Percentiles rank a stretch among this genome's conserved stretches.
Evolutionary conservation across 2,329 filamentous ascomycete genomes (phyloP).

Genomic region (Parafenestella ontariensis): DNA sequence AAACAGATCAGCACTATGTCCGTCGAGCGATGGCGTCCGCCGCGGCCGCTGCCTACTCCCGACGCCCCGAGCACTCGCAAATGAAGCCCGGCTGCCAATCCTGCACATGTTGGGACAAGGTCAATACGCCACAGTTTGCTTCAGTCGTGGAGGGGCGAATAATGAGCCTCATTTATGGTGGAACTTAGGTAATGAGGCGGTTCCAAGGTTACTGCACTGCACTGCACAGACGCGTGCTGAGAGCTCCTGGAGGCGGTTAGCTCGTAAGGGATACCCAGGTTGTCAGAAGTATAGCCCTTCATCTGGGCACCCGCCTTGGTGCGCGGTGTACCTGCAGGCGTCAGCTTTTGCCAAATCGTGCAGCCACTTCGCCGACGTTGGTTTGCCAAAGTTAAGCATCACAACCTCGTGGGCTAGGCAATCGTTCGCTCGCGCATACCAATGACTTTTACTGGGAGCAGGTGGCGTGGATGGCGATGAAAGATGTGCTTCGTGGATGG

Average conservation of each 20-base stretch:
- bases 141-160: constrained; percentile 13
- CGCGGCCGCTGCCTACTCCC: constrained; percentile 29
- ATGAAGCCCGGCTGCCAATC: constrained; percentile 16
- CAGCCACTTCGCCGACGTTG: constrained; percentile 14
- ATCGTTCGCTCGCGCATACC: background rate
- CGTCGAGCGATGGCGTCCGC: constrained; percentile 18
- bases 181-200: constrained; percentile 29
- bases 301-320: constrained; percentile 6
- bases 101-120: constrained; percentile 14
- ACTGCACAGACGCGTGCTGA: constrained; percentile 10
- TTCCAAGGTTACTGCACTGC: too few species aligned
- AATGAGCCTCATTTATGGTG: constrained; percentile 19
- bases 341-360: background rate
- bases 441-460: background rate
- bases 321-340: constrained; percentile 10
- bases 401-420: background rate
- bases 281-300: constrained; percentile 23
- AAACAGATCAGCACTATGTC: constrained; percentile 18
- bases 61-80: constrained; percentile 16
- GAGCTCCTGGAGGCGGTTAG: constrained; percentile 14
- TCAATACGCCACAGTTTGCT: constrained; percentile 11
- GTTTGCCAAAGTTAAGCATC: background rate
- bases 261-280: constrained; percentile 26
- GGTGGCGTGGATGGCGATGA: background rate
- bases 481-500: background rate